Evolutionary conservation across 352 stramenopile genomes (phyloP).

Genomic region (Pythium aristosporum): DNA sequence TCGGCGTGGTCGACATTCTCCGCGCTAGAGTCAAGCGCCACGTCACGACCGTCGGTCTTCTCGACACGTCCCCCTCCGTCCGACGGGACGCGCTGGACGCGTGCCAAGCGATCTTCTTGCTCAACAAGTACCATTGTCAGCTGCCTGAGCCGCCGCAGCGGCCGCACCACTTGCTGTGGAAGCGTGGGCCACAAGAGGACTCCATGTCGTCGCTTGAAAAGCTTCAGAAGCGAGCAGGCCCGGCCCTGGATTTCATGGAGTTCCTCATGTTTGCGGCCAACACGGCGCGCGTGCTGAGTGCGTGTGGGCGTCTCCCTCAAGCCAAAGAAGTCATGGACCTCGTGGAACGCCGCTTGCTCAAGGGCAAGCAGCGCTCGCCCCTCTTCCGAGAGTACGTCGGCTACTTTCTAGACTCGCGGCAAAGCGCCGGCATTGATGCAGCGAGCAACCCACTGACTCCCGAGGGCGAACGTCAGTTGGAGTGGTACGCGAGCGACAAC

Average conservation of each 20-base stretch:
- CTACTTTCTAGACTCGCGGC: constrained; percentile 1
- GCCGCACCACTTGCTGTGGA: background rate
- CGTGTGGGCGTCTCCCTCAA: background rate
- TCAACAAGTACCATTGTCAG: constrained; percentile 14
- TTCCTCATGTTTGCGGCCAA: constrained; percentile 9
- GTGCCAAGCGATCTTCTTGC: constrained; percentile 1
- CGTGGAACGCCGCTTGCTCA: constrained; percentile 14
- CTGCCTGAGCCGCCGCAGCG: background rate
- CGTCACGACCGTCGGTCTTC: background rate
- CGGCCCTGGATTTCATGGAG: constrained; percentile 2
- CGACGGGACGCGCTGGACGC: background rate
- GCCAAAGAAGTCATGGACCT: constrained; percentile 14
- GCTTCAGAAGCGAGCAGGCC: constrained; percentile 1
- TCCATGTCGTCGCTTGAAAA: constrained; percentile 1
- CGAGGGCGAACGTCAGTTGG: constrained; percentile 3
- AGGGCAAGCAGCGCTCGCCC: constrained; percentile 4
- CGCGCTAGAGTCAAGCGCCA: background rate
- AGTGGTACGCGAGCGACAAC: constrained; percentile 12
- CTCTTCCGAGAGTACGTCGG: constrained; percentile 8
- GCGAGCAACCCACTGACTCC: constrained; percentile 2
- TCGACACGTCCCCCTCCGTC: background rate
- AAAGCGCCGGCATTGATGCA: constrained; percentile 3
- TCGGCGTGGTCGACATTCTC: constrained; percentile 8
- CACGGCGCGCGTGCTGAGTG: constrained; percentile 1
- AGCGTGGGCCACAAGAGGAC: background rate